These are phyloP conservation scores for Stagonosporopsis rhizophila DNA, from an alignment of 2,329 filamentous ascomycete genomes.

Conservation along the genomic window DNA sequence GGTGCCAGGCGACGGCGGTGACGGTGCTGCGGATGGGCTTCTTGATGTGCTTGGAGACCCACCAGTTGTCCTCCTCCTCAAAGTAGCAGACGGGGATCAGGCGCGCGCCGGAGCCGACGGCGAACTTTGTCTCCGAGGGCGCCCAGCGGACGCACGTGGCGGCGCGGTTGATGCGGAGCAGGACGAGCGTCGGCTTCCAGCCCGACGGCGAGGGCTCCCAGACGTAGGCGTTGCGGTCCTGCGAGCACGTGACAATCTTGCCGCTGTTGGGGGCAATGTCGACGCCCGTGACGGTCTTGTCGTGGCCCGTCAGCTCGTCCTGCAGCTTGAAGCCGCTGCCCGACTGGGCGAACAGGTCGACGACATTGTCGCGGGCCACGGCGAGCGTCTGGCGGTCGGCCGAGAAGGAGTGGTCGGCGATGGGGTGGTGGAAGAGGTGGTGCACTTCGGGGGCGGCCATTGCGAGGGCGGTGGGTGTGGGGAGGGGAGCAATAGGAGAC, in stretches of 20 bases:
- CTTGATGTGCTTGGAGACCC: slow-evolving; percentile 99
- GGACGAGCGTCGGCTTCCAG: slow-evolving; percentile 96
- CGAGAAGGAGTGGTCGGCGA: slow-evolving; percentile 98
- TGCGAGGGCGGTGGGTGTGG: slow-evolving; percentile 34
- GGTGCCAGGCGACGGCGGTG: slow-evolving; percentile 94
- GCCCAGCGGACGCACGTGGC: slow-evolving; percentile 98
- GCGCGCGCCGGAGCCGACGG: slow-evolving; percentile 92
- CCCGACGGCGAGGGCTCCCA: slow-evolving; percentile 93
- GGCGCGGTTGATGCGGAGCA: slow-evolving; percentile 95
- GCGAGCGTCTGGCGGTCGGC: slow-evolving; percentile 87
- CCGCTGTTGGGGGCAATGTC: slow-evolving; percentile 92
- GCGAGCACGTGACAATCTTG: slow-evolving; percentile 96
- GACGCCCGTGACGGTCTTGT: slow-evolving; percentile 95
- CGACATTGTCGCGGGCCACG: slow-evolving; percentile 85
- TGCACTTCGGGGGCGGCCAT: slow-evolving; percentile 93
- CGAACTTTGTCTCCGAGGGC: slow-evolving; percentile 95
- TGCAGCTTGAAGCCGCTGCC: slow-evolving; percentile 81
- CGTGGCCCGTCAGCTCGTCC: slow-evolving; percentile 93
- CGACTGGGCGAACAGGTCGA: slow-evolving; percentile 82
- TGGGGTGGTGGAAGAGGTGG: slow-evolving; percentile 95
- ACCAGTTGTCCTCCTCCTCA: slow-evolving; percentile 99
- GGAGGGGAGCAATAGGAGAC: slow-evolving; percentile 76
- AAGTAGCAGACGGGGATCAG: slow-evolving; percentile 98
- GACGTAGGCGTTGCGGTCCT: slow-evolving; percentile 97
- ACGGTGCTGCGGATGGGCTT: slow-evolving; percentile 98